Base-by-base conservation (phyloP, 208 protist genomes). In the Trypanosoma boissoni region DNA sequence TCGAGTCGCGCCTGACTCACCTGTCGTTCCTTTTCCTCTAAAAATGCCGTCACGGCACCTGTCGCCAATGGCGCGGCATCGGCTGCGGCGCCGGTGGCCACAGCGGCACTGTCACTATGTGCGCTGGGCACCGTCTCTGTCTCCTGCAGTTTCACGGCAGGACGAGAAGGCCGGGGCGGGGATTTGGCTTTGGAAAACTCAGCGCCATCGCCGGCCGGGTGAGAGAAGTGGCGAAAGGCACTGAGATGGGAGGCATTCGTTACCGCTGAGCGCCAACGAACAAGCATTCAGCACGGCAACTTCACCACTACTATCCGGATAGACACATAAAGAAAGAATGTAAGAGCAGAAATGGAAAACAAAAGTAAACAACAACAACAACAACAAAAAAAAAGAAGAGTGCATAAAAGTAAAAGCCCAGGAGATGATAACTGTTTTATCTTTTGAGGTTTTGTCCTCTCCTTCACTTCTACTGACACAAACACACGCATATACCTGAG, bases 31-130 rank as follows among this genome's bases (percentile, higher is more conserved):
- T 77, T 78, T 54, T 70, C 74, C 26, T 77, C 73, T 8, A 94
- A 58, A 55, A 94, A 94, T 12, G 45, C 57, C 36, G 78, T 52
- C 44, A 86, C 82, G 27, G 84, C 85, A 49, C 81, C 76, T 34
- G 51, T 26, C 2, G 1, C 48, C 31, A 28, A 10, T 27, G 39
- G 23, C 26, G 29, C 14, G 10, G 23, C 9, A 43, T 59, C 32
- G 7, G 24, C 31, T 23, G 0, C 16, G 16, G 18, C 18, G 9
- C 14, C 43, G 18, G 18, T 27, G n/a, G 18, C 53, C 18, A 26
- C 10, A 4, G 29, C 21, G 31, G 43, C 58, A 53, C 32, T 48
- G 23, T 36, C 46, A n/a, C n/a, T n/a, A n/a, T n/a, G n/a, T n/a
- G n/a, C n/a, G n/a, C n/a, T n/a, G n/a, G n/a, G n/a, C n/a, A n/a